These are phyloP conservation scores for Stylosanthes scabra DNA, from an alignment of 331 rosid genomes.

Conservation along the genomic window DNA sequence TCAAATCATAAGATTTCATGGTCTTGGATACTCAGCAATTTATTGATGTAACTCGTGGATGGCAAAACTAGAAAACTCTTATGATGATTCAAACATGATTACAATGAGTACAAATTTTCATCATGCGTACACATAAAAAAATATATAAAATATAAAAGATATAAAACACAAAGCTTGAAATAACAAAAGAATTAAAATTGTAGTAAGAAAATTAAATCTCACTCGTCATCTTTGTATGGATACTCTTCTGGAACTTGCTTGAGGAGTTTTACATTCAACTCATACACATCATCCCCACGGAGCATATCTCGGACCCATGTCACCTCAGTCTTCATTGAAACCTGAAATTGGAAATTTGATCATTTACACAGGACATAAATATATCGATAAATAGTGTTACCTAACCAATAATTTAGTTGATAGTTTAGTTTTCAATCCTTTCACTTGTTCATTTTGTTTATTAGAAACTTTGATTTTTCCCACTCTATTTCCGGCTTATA, in stretches of 20 bases:
- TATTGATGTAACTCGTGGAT: background rate
- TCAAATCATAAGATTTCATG: no score
- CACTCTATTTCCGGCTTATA: no score
- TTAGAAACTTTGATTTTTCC: no score
- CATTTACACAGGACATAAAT: no score
- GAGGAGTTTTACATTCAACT: conserved; percentile 90
- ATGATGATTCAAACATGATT: background rate
- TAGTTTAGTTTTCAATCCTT: no score
- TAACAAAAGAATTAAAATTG: background rate
- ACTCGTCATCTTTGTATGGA: conserved; percentile 98
- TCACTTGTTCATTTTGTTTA: no score
- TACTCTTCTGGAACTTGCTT: conserved; percentile 99
- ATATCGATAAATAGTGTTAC: no score
- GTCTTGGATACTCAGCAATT: no score
- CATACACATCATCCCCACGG: conserved; percentile 92
- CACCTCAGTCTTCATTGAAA: conserved; percentile 96
- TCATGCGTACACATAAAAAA: background rate
- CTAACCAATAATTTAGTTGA: no score
- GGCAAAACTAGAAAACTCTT: background rate
- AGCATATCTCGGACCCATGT: conserved; percentile 92
- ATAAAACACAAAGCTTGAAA: conserved; percentile 12
- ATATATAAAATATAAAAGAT: no score
- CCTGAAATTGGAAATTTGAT: conserved; percentile 46
- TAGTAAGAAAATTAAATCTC: conserved; percentile 16
- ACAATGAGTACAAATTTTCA: background rate